These are phyloP conservation scores for Elsinoe necatrix DNA, from an alignment of 2,329 filamentous ascomycete genomes.

Conservation along the genomic window DNA sequence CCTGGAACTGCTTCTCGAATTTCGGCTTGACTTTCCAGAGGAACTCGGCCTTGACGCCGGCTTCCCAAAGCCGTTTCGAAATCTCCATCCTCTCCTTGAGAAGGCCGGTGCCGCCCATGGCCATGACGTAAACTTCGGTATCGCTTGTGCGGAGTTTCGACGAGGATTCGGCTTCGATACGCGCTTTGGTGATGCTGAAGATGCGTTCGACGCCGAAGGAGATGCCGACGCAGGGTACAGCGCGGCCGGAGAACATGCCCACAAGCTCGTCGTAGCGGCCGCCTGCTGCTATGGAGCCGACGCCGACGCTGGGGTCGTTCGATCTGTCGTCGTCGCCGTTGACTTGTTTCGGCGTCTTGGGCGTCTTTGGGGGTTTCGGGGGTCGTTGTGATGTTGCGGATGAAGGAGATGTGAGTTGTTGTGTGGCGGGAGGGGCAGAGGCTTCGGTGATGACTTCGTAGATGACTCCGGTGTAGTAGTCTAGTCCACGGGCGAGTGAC, in stretches of 20 bases:
- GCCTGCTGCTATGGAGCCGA: constrained; percentile 82
- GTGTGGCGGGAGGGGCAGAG: constrained; percentile 49
- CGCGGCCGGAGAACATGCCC: constrained; percentile 84
- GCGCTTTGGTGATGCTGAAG: constrained; percentile 80
- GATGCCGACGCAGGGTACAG: constrained; percentile 84
- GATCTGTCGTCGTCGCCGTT: constrained; percentile 59
- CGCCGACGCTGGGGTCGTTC: constrained; percentile 69
- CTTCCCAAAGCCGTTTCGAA: constrained; percentile 69
- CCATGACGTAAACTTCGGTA: constrained; percentile 91
- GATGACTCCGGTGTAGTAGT: constrained; percentile 86
- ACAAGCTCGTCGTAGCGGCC: constrained; percentile 90
- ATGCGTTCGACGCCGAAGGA: constrained; percentile 95
- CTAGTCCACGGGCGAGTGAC: constrained; percentile 79
- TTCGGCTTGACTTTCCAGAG: constrained; percentile 86
- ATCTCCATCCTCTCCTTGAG: constrained; percentile 78
- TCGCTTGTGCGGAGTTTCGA: constrained; percentile 58
- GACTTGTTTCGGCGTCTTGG: constrained; percentile 43
- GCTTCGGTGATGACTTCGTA: constrained; percentile 83
- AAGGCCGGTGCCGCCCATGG: constrained; percentile 76
- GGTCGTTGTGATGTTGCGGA: constrained; percentile 44
- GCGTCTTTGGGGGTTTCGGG: constrained; percentile 40
- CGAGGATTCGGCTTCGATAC: constrained; percentile 55
- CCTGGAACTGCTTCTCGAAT: constrained; percentile 81
- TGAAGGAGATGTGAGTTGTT: constrained; percentile 64
- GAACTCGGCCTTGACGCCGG: constrained; percentile 86